phyloP scores from a whole-genome alignment of 306 rosid species.

The Cucurbita moschata region DNA sequence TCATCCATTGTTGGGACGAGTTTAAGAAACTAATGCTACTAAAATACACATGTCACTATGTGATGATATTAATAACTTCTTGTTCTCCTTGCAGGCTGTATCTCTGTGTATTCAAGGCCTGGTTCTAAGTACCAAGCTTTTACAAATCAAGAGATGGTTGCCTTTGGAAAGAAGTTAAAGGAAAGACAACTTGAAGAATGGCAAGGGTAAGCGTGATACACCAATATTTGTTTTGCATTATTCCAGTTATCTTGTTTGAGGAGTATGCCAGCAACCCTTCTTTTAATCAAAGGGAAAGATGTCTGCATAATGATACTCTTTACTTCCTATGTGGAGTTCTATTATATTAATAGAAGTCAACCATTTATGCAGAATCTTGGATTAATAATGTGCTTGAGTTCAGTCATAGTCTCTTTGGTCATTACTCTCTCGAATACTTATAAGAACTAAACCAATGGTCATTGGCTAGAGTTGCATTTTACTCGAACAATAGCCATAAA shows the following conservation, averaged over 20 bases:
- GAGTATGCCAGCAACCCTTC: neutral
- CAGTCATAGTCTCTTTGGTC: neutral
- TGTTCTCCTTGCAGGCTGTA: conserved; percentile 1
- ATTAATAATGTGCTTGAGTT: neutral
- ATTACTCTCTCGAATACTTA: neutral
- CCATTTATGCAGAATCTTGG: neutral
- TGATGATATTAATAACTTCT: neutral
- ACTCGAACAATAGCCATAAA: neutral
- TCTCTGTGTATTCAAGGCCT: neutral
- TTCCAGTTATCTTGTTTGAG: neutral
- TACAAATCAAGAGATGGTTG: conserved; percentile 64
- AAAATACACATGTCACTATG: neutral
- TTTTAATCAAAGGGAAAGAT: neutral
- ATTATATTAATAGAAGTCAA: neutral
- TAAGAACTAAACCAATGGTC: neutral
- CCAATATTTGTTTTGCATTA: neutral
- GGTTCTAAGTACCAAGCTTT: neutral
- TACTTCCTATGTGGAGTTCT: neutral
- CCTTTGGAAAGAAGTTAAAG: conserved; percentile 95
- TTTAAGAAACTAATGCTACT: neutral
- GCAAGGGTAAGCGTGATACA: conserved; percentile 51
- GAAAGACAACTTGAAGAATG: conserved; percentile 81
- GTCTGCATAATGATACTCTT: neutral
- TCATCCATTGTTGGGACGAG: neutral
- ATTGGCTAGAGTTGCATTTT: neutral